Evolutionary conservation across 1,139 yeast genomes (phyloP), one percentile per base, ranked within the genome.

Genomic region (Kurtzmaniella quercitrusa): DNA sequence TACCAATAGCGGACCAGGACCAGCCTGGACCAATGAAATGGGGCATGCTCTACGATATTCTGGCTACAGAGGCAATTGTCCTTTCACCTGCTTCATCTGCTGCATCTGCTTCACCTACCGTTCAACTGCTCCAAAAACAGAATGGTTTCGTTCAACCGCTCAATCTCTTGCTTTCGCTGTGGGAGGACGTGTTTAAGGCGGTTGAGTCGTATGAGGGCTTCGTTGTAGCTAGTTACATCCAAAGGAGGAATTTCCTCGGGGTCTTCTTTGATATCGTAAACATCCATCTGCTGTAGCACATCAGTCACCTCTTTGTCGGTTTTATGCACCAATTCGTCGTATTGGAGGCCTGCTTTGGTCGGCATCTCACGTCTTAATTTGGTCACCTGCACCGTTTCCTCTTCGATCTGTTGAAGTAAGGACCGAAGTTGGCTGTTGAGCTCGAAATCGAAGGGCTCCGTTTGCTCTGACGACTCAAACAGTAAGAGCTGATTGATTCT

Each of bases 381-480:
- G 0, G 86, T 73, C 23, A 81, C 72, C 43, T 66, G 71, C 1
- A 77, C 71, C 0, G 85, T 77, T 48, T 77, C 79, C 40, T 70
- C 73, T 50, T 84, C 90, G 46, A 83, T 80, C 39, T 71, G 70
- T 42, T 70, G 70, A 48, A 82, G 72, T 34, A 77, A 55, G 41
- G 70, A 68, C 41, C 88, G 64, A 29, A 84, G 71, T 44, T 68
- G 58, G 45, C 75, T 77, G 55, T 82, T 81, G 46, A 82, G 57
- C 10, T 73, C 77, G 38, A 75, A 62, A 56, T 84, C 87, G 58
- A 82, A 82, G 0, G 87, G 85, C 54, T 81, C 89, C 14, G 77
- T 71, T 48, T 67, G 72, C 45, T 70, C 75, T 40, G 54, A 57
- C 1, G 72, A 65, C 38, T 60, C 57, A 37, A 68, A 49, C 18